Evolutionary conservation across 1,284 basidiomycete species (phyloP), one percentile per base, ranked within the genome.

Genomic region (Anthracocystis setariae): DNA sequence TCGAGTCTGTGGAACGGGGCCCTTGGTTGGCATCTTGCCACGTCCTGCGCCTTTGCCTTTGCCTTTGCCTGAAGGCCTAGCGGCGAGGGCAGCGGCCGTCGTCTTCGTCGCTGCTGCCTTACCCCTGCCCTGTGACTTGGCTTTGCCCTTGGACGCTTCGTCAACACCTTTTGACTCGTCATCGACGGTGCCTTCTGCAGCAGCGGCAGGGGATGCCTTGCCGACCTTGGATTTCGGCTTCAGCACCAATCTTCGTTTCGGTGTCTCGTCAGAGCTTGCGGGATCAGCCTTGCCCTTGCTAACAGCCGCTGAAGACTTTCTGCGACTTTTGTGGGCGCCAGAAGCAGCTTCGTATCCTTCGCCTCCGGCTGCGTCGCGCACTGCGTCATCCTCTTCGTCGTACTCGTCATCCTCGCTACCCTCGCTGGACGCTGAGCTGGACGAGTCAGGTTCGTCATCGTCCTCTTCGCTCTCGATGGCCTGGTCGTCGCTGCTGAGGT

Each of bases 401-500:
- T 65, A 68, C 18, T 65, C 66, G 38, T 58, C 68, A 2, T 64
- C 63, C 18, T 49, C 66, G 45, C 55, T 46, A 27, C 47, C 44
- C 3, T 59, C 37, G 20, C 48, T 62, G 7, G 58, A 61, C 18
- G 49, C 65, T 12, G 65, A 57, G 17, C 50, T 57, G 17, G 58
- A 57, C 8, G 61, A 49, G 29, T 44, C 50, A 10, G 51, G 39
- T 12, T 62, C 46, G 5, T 74, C 57, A 4, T 56, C 55, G 0
- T 70, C 54, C 2, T 56, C 48, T 5, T 60, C 39, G 5, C 47
- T 53, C 3, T 52, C 56, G 0, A 44, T 54, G 8, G 66, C 58
- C 10, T 70, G 66, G 18, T 56, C 67, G 12, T 73, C 72, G 32
- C 75, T 78, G 55, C 74, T 74, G 29, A 69, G 67, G 33, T 71